A percentile compares a stretch with the other conserved stretches of the same genome.
Conservation (phyloP, 495 filamentous ascomycete species). For the Tuber magnatum region DNA sequence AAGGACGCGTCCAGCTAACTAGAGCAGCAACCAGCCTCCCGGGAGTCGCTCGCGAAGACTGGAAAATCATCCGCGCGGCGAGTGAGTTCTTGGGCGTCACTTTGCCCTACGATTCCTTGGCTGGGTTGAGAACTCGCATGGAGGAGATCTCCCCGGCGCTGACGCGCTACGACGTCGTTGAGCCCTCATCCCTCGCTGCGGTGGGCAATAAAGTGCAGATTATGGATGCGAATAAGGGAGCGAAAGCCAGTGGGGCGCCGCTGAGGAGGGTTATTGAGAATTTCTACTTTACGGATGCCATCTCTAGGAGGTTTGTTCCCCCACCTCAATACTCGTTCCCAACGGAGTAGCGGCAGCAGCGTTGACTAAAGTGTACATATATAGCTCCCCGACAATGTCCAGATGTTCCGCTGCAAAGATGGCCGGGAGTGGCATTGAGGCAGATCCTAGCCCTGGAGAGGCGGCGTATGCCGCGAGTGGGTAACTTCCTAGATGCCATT, state of each 20-base stretch:
- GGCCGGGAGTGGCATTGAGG: constrained; percentile 25
- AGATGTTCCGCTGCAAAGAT: constrained; percentile 66
- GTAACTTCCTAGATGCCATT: constrained; percentile 6
- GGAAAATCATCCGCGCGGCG: constrained; percentile 92
- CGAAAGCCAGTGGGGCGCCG: constrained; percentile 56
- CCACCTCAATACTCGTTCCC: constrained; percentile 8
- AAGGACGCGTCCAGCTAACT: constrained; percentile 88
- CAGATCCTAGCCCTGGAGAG: constrained; percentile 25
- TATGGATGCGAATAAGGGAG: constrained; percentile 88
- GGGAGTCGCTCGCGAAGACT: constrained; percentile 87
- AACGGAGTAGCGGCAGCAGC: constrained; percentile 15
- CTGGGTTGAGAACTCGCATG: constrained; percentile 82
- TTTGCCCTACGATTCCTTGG: constrained; percentile 87
- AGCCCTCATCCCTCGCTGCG: constrained; percentile 64
- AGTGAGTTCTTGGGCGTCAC: constrained; percentile 84
- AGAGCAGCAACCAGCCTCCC: constrained; percentile 76
- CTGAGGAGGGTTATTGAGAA: constrained; percentile 82
- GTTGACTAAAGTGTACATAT: constrained; percentile 37
- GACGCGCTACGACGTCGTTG: constrained; percentile 81
- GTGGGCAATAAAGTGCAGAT: constrained; percentile 67
- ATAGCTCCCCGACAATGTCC: constrained; percentile 91
- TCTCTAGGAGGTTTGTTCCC: constrained; percentile 73
- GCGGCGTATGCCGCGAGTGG: constrained; percentile 33
- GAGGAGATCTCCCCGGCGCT: constrained; percentile 85
- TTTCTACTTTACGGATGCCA: constrained; percentile 95